A percentile compares a stretch with the other conserved stretches of the same genome.
phyloP scores from a whole-genome alignment of 768 basidiomycete genomes.

The Suillus alpinus region DNA sequence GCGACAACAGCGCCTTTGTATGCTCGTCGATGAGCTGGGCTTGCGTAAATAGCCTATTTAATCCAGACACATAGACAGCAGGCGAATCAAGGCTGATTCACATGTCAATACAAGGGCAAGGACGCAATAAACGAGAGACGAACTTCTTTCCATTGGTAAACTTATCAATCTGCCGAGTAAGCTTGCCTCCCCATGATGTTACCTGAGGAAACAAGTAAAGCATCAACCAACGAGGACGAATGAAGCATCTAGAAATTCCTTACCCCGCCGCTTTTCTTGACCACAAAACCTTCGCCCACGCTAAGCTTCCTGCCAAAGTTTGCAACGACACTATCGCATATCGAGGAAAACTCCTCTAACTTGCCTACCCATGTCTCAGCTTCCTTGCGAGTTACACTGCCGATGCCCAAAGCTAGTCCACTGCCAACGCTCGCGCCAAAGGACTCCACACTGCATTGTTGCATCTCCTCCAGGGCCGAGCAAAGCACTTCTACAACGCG shows the following conservation, averaged over 20 bases:
- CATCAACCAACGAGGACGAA: conserved; percentile 10
- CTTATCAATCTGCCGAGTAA: conserved; percentile 76
- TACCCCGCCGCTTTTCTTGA: conserved; percentile 70
- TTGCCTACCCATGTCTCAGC: conserved; percentile 75
- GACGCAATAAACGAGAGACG: conserved; percentile 23
- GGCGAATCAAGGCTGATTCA: conserved; percentile 79
- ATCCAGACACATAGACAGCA: conserved; percentile 73
- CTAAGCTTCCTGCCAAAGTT: conserved; percentile 87
- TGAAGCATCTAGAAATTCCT: conserved; percentile 15
- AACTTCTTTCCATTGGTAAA: conserved; percentile 90
- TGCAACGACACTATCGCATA: conserved; percentile 77
- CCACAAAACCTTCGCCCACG: conserved; percentile 82
- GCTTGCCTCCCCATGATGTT: conserved; percentile 68
- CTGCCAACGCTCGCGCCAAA: conserved; percentile 79
- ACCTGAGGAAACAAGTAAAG: conserved; percentile 31
- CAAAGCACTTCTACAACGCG: conserved; percentile 79
- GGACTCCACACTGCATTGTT: conserved; percentile 64
- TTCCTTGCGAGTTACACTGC: conserved; percentile 72
- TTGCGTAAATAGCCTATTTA: conserved; percentile 69
- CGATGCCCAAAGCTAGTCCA: conserved; percentile 71
- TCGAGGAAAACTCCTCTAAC: conserved; percentile 75
- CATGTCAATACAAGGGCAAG: conserved; percentile 13
- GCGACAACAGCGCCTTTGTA: conserved; percentile 65
- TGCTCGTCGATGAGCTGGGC: conserved; percentile 87
- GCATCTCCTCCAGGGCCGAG: conserved; percentile 77